These are phyloP conservation scores for Phanerochaete carnosa DNA, from an alignment of 768 basidiomycete genomes.

Conservation along the genomic window DNA sequence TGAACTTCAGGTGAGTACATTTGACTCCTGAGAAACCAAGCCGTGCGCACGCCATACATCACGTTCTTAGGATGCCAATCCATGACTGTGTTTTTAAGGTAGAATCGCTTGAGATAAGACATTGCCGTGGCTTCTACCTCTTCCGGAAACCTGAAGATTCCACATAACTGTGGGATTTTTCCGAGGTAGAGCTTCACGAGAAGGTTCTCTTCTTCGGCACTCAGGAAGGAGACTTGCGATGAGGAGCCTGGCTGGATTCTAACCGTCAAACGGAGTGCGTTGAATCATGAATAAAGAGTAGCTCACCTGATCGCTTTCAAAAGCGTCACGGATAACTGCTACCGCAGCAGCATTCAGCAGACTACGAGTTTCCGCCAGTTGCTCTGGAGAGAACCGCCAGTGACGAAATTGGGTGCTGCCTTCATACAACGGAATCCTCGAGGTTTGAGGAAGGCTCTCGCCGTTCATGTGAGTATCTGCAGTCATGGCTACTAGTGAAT, in stretches of 20 bases:
- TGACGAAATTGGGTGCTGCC: constrained; percentile 78
- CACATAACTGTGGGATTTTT: constrained; percentile 83
- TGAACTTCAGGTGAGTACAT: constrained; percentile 29
- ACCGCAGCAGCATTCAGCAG: constrained; percentile 77
- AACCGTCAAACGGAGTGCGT: background rate
- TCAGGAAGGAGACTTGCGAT: constrained; percentile 67
- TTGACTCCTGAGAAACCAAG: constrained; percentile 1
- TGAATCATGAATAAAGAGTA: constrained; percentile 31
- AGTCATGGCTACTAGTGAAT: constrained; percentile 1
- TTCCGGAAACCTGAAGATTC: constrained; percentile 83
- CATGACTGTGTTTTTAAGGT: constrained; percentile 97
- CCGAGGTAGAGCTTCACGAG: constrained; percentile 87
- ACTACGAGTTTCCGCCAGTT: constrained; percentile 56
- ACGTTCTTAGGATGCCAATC: constrained; percentile 99
- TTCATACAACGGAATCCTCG: constrained; percentile 56
- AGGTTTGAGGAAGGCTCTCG: background rate
- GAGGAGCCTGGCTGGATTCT: constrained; percentile 75
- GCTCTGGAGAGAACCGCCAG: constrained; percentile 83
- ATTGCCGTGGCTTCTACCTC: constrained; percentile 92
- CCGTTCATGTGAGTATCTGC: constrained; percentile 2
- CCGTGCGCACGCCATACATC: constrained; percentile 57
- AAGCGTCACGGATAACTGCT: constrained; percentile 67
- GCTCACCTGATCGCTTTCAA: constrained; percentile 77
- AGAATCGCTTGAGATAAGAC: constrained; percentile 93
- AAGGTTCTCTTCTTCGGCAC: constrained; percentile 78